Base-by-base conservation (phyloP, 495 filamentous ascomycete species). In the Clavariopsis aquatica region DNA sequence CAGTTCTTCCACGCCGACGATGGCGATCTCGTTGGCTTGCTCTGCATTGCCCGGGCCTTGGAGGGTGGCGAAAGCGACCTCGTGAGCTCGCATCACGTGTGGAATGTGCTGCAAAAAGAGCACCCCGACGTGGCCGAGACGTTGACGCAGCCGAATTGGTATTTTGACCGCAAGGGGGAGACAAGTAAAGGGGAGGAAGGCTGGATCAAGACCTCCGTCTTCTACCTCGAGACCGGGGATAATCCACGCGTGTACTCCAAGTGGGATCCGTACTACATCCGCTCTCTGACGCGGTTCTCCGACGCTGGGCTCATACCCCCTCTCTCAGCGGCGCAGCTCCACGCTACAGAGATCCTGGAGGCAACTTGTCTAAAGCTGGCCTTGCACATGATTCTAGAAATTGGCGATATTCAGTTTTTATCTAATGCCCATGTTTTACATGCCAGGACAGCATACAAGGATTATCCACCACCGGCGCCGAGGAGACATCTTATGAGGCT, bases 111-210 rank as follows among this genome's bases (percentile, higher is more conserved):
- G 7, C 87, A 90, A 72, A 70, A 65, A 9, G 86, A 92, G 73
- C 84, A 88, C 4, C 92, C 91, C 0, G 91, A 94, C 66, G 87
- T 95, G 8, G 83, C 89, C 0, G 83, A 87, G 75, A 84, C 84
- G 31, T 79, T 96, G 52, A 87, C 87, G 1, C 76, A 85, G 61
- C 90, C 91, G 0, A 85, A 89, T 69, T 96, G 92, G 92, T 95
- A 94, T 77, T 94, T 96, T 72, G 92, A 96, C 74, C 89, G 92
- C 64, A 96, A 96, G 76, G 92, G 92, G 46, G 92, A 96, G 78
- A 85, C 82, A 1, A 86, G 82, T 34, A 78, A 80, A 38, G 91
- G 89, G 27, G 79, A 96, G 75, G 85, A 92, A 38, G 85, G 87
- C 55, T 96, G 84, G 71, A 89, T 93, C 72, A 81, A 83, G 29